Conservation (phyloP, 2,329 filamentous ascomycete species). For the Paracamarosporium sp. region DNA sequence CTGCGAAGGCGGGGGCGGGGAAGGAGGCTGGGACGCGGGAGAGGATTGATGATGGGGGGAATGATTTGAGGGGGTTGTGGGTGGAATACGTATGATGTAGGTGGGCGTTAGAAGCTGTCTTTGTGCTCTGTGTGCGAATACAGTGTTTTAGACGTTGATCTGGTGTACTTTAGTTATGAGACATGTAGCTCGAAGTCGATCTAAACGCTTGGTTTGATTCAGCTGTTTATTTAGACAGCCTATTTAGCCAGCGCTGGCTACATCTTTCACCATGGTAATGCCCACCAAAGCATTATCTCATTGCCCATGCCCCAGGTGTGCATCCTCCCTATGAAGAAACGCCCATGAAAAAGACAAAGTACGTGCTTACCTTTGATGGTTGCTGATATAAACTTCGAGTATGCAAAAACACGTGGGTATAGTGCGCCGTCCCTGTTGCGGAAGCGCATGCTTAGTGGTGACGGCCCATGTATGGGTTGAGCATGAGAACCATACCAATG, state of each 20-base stretch:
- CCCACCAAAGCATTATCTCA: neutral
- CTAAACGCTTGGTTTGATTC: too few relatives aligned
- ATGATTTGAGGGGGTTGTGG: constrained; percentile 30
- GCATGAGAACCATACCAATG: constrained; percentile 32
- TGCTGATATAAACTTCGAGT: neutral
- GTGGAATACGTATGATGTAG: constrained; percentile 26
- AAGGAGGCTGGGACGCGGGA: constrained; percentile 15
- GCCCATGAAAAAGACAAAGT: neutral
- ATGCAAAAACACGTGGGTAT: constrained; percentile 27
- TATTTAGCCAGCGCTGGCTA: too few relatives aligned
- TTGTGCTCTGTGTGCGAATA: too few relatives aligned
- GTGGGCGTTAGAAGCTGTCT: neutral
- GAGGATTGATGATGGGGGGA: constrained; percentile 20
- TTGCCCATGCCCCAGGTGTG: neutral
- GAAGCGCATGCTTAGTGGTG: constrained; percentile 28
- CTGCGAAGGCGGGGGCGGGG: constrained; percentile 12
- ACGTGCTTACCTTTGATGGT: neutral
- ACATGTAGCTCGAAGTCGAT: too few relatives aligned
- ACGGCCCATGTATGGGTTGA: constrained; percentile 13
- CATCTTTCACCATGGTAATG: neutral
- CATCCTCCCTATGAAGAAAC: neutral
- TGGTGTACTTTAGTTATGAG: too few relatives aligned
- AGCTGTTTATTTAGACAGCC: too few relatives aligned
- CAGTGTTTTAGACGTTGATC: too few relatives aligned
- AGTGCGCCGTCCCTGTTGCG: constrained; percentile 29